Conservation (phyloP, 805 yeast species). For the Kodamaea restingae region DNA sequence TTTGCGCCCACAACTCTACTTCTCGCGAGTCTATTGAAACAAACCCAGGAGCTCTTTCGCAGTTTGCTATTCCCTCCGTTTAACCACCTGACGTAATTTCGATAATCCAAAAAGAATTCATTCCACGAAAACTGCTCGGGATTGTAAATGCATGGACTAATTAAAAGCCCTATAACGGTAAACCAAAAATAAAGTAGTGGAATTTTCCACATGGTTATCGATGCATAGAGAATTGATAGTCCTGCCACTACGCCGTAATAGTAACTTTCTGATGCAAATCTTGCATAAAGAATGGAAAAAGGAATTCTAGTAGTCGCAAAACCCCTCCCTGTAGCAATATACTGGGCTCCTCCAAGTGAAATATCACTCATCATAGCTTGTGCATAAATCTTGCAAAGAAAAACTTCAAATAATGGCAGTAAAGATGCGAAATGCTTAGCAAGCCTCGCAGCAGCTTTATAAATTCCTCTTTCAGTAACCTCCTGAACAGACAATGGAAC, state of each 20-base stretch:
- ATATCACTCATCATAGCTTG: conserved; percentile 65
- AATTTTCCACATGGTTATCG: conserved; percentile 59
- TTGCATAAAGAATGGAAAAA: conserved; percentile 58
- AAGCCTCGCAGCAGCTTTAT: conserved; percentile 61
- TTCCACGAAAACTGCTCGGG: conserved; percentile 71
- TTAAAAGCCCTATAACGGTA: conserved; percentile 58
- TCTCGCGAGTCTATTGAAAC: conserved; percentile 47
- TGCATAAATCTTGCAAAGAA: conserved; percentile 74
- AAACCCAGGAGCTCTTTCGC: conserved; percentile 39
- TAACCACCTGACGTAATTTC: conserved; percentile 49
- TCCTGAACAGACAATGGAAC: conserved; percentile 76
- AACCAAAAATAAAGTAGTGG: conserved; percentile 69
- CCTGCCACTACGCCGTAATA: conserved; percentile 58
- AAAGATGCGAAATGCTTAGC: conserved; percentile 64
- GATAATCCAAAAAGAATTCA: conserved; percentile 70
- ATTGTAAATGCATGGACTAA: conserved; percentile 72
- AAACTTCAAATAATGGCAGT: conserved; percentile 76
- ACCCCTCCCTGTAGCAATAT: conserved; percentile 80
- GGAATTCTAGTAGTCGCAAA: conserved; percentile 73
- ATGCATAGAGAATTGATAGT: conserved; percentile 50
- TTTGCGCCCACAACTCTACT: conserved; percentile 57
- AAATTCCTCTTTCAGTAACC: conserved; percentile 69
- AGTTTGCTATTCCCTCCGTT: conserved; percentile 47
- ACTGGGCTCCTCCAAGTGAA: conserved; percentile 75
- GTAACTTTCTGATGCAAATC: conserved; percentile 62